Base-by-base conservation (phyloP, 306 rosid species). In the Rosa lucieae region DNA sequence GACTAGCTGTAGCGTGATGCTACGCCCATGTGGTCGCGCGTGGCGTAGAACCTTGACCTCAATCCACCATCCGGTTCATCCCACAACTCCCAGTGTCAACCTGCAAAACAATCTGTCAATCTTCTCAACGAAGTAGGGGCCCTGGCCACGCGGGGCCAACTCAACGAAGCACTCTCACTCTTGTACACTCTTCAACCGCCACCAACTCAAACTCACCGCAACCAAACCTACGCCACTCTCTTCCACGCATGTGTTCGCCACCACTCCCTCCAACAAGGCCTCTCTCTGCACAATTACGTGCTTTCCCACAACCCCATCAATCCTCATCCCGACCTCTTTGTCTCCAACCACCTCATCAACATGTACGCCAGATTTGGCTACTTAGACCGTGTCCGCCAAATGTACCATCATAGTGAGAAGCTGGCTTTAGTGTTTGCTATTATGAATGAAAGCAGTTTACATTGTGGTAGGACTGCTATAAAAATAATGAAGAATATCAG, bases 401-500 rank as follows among this genome's bases (percentile, higher is more conserved):
- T 94, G 78, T 83, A 83, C 73, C 82, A 86, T 87, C 99, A 94
- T 74, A 91, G 97, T 67, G 99, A 94, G 86, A 94, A 92, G 85
- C 86, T 94, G 84, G 97, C 99, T 70, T 81, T 94, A 87, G 88
- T 75, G 56, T 92, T 87, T 86, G 89, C 93, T 71, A 61, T 89
- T 53, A 87, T 91, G 90, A 89, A 85, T 71, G 90, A 94, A 77
- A 80, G 65, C 37, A 79, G 71, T 62, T 89, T 84, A 76, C 73
- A 68, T 35, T 43, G 49, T 76, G 74, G 77, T 76, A 77, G 86
- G 51, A 80, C 76, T 67, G 80, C 85, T 53, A 77, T 94, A 59
- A 88, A 88, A 80, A 94, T 94, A 78, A 91, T 90, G 83, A 94
- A 94, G 91, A 94, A 94, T 81, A 94, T 92, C 67, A 92, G 94